Conservation (phyloP, 768 basidiomycete genomes). For the Suillus placidus region DNA sequence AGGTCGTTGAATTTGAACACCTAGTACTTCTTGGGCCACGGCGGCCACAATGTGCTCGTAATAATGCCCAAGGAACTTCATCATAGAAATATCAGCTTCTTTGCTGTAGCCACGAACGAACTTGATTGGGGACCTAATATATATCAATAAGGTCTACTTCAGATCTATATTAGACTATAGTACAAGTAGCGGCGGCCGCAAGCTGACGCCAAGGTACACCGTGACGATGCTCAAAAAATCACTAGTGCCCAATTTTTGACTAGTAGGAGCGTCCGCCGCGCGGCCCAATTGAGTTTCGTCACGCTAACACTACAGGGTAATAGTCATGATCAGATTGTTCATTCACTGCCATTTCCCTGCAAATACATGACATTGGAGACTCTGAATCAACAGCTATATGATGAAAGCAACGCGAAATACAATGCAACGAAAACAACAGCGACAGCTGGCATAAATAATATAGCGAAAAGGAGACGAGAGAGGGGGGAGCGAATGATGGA, state of each 20-base stretch:
- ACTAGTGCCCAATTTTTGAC: neutral
- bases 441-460: conserved; percentile 6
- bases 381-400: neutral
- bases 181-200: neutral
- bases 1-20: neutral
- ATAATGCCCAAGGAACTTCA: neutral
- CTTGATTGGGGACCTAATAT: neutral
- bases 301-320: neutral
- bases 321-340: neutral
- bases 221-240: neutral
- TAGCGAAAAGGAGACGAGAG: neutral
- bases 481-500: neutral
- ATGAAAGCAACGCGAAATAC: neutral
- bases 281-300: neutral
- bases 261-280: neutral
- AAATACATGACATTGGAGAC: conserved; percentile 3
- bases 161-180: too few species aligned
- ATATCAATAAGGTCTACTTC: neutral
- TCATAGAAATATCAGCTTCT: neutral
- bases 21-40: neutral
- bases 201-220: neutral
- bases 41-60: neutral
- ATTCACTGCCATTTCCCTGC: neutral
- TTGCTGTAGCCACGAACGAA: neutral
- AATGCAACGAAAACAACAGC: conserved; percentile 4